Conservation (phyloP, 2,329 filamentous ascomycete species). For the Ascochyta pisi region DNA sequence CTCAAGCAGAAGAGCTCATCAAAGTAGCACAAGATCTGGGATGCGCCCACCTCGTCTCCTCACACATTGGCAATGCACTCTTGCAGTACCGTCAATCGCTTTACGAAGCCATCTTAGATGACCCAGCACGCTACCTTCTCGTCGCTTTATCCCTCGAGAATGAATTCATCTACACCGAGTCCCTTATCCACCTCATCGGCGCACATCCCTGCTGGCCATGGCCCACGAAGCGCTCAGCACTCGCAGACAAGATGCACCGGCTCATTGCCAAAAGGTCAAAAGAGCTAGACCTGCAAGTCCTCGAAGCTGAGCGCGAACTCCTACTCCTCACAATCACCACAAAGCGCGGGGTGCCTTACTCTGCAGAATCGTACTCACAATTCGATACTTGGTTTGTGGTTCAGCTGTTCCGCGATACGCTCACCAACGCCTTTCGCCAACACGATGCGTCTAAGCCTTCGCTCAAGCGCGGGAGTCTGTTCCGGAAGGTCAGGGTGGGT, state of each 20-base stretch:
- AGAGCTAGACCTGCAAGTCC: slow-evolving; percentile 22
- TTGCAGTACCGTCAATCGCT: slow-evolving; percentile 34
- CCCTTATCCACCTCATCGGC: slow-evolving; percentile 47
- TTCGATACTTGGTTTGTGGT: slow-evolving; percentile 37
- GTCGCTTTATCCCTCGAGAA: slow-evolving; percentile 39
- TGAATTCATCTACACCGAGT: slow-evolving; percentile 44
- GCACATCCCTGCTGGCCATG: slow-evolving; percentile 28
- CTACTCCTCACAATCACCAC: slow-evolving; percentile 29
- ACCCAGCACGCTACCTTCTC: slow-evolving; percentile 43
- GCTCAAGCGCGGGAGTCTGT: slow-evolving; percentile 32
- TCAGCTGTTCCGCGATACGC: slow-evolving; percentile 41
- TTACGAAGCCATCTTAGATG: slow-evolving; percentile 38
- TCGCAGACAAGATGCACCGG: slow-evolving; percentile 14
- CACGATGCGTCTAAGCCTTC: slow-evolving; percentile 7
- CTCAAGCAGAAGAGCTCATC: slow-evolving; percentile 29
- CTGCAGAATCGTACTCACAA: neutral
- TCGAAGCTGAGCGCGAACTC: slow-evolving; percentile 23
- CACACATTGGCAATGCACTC: slow-evolving; percentile 32
- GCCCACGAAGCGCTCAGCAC: slow-evolving; percentile 11
- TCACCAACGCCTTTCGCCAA: slow-evolving; percentile 27
- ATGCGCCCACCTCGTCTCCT: slow-evolving; percentile 25
- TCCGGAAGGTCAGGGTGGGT: slow-evolving; percentile 36
- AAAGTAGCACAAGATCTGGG: slow-evolving; percentile 35
- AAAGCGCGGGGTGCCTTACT: neutral
- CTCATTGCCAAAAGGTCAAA: slow-evolving; percentile 16